phyloP scores from a whole-genome alignment of 164 flowering plant species.

The Santalum album region DNA sequence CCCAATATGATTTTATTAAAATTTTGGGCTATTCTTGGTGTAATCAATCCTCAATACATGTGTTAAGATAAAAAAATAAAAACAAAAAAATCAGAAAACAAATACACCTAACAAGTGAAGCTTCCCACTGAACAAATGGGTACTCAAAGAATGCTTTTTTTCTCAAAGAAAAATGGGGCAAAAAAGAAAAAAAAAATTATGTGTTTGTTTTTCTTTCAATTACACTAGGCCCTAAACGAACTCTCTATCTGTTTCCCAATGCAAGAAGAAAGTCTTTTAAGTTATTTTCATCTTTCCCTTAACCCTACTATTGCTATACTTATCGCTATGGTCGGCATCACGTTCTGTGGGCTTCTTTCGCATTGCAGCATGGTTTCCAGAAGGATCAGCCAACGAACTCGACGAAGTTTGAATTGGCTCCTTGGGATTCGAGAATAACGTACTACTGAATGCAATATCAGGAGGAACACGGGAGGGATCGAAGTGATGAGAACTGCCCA shows the following conservation, averaged over 20 bases:
- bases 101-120: not conserved
- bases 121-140: not conserved
- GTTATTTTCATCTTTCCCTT: not conserved
- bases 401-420: conserved; percentile 30
- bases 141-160: not conserved
- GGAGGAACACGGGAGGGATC: conserved; percentile 27
- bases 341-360: conserved; percentile 11
- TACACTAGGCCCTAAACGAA: not conserved
- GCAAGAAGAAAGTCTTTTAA: not conserved
- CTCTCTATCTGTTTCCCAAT: no score
- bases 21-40: no score
- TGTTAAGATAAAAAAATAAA: no score
- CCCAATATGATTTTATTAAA: no score
- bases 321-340: not conserved
- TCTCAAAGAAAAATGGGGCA: not conserved
- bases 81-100: not conserved
- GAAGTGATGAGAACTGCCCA: conserved; percentile 27
- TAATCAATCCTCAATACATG: no score
- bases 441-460: conserved; percentile 26
- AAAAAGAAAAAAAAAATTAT: not conserved
- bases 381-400: conserved; percentile 22
- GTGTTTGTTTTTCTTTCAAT: not conserved
- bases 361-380: conserved; percentile 9
- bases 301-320: not conserved
- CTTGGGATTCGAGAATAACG: conserved; percentile 24